Evolutionary conservation across 768 basidiomycete species (phyloP), one percentile per base, ranked within the genome.

Genomic region (Aureoboletus auriporus): DNA sequence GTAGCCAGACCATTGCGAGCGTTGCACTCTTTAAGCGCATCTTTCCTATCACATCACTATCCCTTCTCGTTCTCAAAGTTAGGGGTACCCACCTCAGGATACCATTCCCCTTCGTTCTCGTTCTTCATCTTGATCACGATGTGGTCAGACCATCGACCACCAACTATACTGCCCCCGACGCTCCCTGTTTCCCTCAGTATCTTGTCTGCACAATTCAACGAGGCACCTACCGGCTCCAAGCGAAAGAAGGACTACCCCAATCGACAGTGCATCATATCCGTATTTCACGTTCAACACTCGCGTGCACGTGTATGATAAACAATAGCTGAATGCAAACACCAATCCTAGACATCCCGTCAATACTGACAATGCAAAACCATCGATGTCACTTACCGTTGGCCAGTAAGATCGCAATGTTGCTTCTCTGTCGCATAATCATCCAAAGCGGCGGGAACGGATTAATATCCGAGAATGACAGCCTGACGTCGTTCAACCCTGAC

Each of bases 181-280:
- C 70, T 74, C 7, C 82, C 82, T 68, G 33, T 39, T 37, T 13
- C 30, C 26, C 5, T 47, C 28, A 49, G 35, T 14, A 47, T 40
- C 27, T 23, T 33, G 28, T 28, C 13, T 44, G 31, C 14, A 12
- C 17, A 16, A 41, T 45, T 35, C n/a, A 35, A 42, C 2, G 12
- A 51, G 28, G 9, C 39, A 58, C 74, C 33, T 48, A 82, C 87
- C 86, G 13, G 77, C 53, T 40, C 92, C 92, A 55, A 82, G 87
- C 0, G 85, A 67, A 8, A 96, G 76, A 6, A 93, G 76, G 9
- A 91, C 80, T 26, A 93, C 64, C 4, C 93, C 93, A 41, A 87
- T 80, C 37, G 80, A 71, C 5, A 93, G 69, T 0, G 92, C 71
- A 39, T 78, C 71, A 63, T 85, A 92, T 27, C 74, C 61, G 57